Evolutionary conservation across 2,329 filamentous ascomycete species (phyloP).

Genomic region (Ceratocystis colombiana): DNA sequence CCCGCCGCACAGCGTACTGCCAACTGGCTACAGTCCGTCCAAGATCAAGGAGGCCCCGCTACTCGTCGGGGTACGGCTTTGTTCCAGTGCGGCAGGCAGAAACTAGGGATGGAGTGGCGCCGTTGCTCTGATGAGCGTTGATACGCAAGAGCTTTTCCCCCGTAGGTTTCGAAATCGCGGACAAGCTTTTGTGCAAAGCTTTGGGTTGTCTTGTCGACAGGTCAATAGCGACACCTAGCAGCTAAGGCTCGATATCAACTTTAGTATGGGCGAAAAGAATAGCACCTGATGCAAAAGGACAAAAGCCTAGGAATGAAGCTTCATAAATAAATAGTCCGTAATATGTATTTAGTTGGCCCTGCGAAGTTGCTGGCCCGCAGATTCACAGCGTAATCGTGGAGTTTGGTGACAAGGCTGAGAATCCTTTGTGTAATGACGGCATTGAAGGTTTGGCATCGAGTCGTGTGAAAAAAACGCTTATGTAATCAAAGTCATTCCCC

Average conservation of each 20-base stretch:
- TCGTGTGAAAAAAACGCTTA: not conserved
- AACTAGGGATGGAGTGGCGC: too few species aligned
- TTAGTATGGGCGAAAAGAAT: not conserved
- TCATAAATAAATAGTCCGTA: slow-evolving; percentile 5
- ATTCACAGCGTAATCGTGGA: not conserved
- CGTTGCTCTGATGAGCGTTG: too few species aligned
- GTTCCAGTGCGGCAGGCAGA: too few species aligned
- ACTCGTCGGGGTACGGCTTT: too few species aligned
- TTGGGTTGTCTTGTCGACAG: too few species aligned
- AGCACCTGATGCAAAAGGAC: not conserved
- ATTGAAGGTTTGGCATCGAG: not conserved
- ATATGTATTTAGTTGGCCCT: not conserved
- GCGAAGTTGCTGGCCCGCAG: not conserved
- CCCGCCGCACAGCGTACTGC: too few species aligned
- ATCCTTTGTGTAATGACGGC: not conserved
- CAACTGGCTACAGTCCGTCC: too few species aligned
- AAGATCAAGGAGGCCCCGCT: too few species aligned
- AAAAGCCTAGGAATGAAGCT: not conserved
- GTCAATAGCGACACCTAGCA: not conserved
- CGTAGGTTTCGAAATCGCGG: too few species aligned
- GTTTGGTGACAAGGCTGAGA: slow-evolving; percentile 1
- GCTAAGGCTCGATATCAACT: not conserved
- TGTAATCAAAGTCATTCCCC: not conserved
- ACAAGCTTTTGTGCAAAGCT: too few species aligned
- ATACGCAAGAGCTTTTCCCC: too few species aligned